A percentile compares a stretch with the other conserved stretches of the same genome.
phyloP scores from a whole-genome alignment of 306 rosid species.

The Cucumis melo region DNA sequence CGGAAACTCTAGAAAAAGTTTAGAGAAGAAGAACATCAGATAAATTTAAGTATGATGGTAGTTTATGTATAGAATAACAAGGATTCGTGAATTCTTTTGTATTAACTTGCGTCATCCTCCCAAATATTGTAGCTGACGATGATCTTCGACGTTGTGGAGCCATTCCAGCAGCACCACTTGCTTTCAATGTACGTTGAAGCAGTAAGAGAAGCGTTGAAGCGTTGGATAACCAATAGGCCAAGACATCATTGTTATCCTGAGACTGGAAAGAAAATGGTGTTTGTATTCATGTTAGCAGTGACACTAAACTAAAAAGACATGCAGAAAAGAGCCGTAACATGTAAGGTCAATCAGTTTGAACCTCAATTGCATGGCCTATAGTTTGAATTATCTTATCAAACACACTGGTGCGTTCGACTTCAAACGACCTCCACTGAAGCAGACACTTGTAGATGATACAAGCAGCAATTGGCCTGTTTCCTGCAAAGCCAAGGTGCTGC shows the following conservation, averaged over 20 bases:
- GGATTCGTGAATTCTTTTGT: background rate
- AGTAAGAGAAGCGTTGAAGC: slow-evolving; percentile 87
- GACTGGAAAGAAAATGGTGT: slow-evolving; percentile 28
- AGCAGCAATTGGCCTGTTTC: slow-evolving; percentile 90
- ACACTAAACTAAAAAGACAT: background rate
- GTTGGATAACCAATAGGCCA: slow-evolving; percentile 93
- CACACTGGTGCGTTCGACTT: slow-evolving; percentile 93
- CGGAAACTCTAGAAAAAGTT: slow-evolving; percentile 61
- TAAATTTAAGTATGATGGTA: background rate
- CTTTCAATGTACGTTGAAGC: slow-evolving; percentile 97
- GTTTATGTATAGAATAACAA: background rate
- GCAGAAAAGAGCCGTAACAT: background rate
- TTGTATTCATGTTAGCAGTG: background rate
- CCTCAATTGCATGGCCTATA: slow-evolving; percentile 80
- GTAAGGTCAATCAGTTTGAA: background rate
- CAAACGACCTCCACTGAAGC: slow-evolving; percentile 98
- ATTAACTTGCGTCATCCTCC: slow-evolving; percentile 98
- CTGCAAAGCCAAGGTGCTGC: slow-evolving; percentile 92
- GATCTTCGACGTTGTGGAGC: slow-evolving; percentile 96
- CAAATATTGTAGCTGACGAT: slow-evolving; percentile 80
- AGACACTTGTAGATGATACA: slow-evolving; percentile 91
- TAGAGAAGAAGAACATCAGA: slow-evolving; percentile 8
- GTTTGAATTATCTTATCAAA: slow-evolving; percentile 94
- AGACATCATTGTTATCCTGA: slow-evolving; percentile 74
- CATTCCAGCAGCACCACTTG: slow-evolving; percentile 98